Conservation (phyloP, 73 alveolate species). For the Paramecium bursaria region DNA sequence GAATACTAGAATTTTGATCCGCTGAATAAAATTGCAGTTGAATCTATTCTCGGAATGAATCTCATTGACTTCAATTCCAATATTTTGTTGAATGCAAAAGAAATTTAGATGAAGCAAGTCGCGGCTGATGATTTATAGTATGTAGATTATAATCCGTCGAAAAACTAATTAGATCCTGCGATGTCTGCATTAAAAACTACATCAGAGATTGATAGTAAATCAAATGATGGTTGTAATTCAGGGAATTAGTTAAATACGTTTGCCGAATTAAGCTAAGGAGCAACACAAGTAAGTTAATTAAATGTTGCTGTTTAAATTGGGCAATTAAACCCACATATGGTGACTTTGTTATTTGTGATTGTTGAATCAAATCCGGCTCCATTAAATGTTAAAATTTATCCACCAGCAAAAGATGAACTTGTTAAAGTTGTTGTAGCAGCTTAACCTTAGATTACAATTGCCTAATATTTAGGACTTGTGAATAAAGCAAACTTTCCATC, state of each 20-base stretch:
- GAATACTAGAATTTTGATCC: conserved; percentile 52
- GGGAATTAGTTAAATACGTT: conserved; percentile 1
- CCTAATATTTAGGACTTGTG: neutral
- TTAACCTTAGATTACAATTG: neutral
- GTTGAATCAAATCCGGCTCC: conserved; percentile 26
- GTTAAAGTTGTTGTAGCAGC: conserved; percentile 6
- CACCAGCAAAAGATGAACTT: conserved; percentile 55
- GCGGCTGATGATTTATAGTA: conserved; percentile 17
- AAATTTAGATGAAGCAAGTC: conserved; percentile 10
- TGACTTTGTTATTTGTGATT: neutral
- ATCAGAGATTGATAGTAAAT: neutral
- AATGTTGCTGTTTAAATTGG: neutral
- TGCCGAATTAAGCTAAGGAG: conserved; percentile 7
- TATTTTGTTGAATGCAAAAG: neutral
- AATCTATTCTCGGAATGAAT: conserved; percentile 50
- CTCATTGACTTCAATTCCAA: conserved; percentile 9
- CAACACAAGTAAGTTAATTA: conserved; percentile 17
- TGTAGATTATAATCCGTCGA: conserved; percentile 21
- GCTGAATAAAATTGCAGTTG: conserved; percentile 12
- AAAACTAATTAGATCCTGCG: neutral
- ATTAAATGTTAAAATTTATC: conserved; percentile 5
- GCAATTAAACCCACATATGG: conserved; percentile 44
- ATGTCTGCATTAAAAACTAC: neutral
- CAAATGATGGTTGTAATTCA: neutral
- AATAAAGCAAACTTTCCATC: conserved; percentile 60